Evolutionary conservation across 2,329 filamentous ascomycete genomes (phyloP), one percentile per base, ranked within the genome.

Genomic region (Coniochaeta sp.): DNA sequence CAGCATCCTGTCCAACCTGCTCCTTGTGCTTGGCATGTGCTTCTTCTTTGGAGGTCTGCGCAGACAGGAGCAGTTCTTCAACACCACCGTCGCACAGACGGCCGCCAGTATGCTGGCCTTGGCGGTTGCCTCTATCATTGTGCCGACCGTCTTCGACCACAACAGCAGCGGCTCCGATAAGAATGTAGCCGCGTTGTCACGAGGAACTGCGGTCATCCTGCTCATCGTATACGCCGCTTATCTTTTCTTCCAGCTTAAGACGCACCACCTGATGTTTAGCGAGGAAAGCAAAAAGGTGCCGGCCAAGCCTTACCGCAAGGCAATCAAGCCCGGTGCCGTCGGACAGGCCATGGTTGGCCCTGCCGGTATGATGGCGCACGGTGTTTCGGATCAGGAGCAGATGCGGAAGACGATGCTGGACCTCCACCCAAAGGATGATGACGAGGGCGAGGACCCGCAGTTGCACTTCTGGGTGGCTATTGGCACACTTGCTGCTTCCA

Each of bases 221-320:
- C 78, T 97, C 1, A 65, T 95, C 46, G 86, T 95, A 9, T 97
- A 96, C 66, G 83, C 70, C 48, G 86, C 81, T 52, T 96, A 95
- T 63, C 83, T 97, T 2, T 78, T 89, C 68, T 96, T 96, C 75
- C 92, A 96, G 68, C 83, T 97, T 53, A 89, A 90, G 66, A 91
- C 91, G 0, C 91, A 96, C 67, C 77, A 79, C 22, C 74, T 74
- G 8, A 85, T 95, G 65, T 96, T 95, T 75, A 89, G 87, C 65
- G 82, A 83, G 50, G 83, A 88, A 30, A 88, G 85, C 57, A 78
- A 88, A 60, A 96, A 96, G 67, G 86, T 87, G 0, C 80, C 84
- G 3, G 89, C 70, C 33, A 76, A 70, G 61, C 78, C 76, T 2
- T 75, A 40, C 18, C 54, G 55, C 48, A 22, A 59, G 28, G 38